Percentiles rank a stretch among this genome's conserved stretches.
Conservation (phyloP, 1,284 basidiomycete genomes). For the Marasmius sp. region DNA sequence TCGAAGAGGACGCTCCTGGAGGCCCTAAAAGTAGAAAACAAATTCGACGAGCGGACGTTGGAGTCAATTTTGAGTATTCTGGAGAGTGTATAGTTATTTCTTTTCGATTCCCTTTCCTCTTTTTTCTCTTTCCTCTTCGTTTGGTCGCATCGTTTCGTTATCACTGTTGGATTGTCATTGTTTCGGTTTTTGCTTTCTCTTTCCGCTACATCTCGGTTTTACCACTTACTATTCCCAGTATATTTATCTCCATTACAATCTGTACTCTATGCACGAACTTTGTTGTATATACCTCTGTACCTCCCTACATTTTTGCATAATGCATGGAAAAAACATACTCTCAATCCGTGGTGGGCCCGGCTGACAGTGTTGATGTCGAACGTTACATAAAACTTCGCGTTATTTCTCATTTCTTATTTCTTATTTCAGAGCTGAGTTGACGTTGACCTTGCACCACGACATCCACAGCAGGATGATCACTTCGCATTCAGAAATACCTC, state of each 20-base stretch:
- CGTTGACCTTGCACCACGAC: too few relatives aligned
- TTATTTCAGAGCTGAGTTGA: too few relatives aligned
- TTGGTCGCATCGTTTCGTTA: neutral
- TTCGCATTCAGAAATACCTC: too few relatives aligned
- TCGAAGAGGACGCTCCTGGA: slow-evolving; percentile 25
- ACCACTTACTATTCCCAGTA: neutral
- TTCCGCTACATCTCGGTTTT: neutral
- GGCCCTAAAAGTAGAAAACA: slow-evolving; percentile 28
- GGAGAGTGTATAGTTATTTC: slow-evolving; percentile 18
- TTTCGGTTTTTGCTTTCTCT: neutral
- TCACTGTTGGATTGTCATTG: neutral
- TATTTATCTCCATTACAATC: neutral
- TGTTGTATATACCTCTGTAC: slow-evolving; percentile 4
- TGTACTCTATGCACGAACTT: slow-evolving; percentile 7
- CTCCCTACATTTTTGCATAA: neutral
- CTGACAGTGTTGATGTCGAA: too few relatives aligned
- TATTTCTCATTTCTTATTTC: too few relatives aligned
- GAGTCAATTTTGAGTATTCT: slow-evolving; percentile 35
- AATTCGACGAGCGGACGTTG: slow-evolving; percentile 50
- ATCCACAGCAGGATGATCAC: too few relatives aligned
- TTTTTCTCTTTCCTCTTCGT: neutral
- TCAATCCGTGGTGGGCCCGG: too few relatives aligned
- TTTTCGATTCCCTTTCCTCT: slow-evolving; percentile 9
- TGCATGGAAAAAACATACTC: neutral
- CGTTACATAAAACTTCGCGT: too few relatives aligned